These are phyloP conservation scores for Tolypocladium ovalisporum DNA, from an alignment of 2,329 filamentous ascomycete genomes.

Conservation along the genomic window DNA sequence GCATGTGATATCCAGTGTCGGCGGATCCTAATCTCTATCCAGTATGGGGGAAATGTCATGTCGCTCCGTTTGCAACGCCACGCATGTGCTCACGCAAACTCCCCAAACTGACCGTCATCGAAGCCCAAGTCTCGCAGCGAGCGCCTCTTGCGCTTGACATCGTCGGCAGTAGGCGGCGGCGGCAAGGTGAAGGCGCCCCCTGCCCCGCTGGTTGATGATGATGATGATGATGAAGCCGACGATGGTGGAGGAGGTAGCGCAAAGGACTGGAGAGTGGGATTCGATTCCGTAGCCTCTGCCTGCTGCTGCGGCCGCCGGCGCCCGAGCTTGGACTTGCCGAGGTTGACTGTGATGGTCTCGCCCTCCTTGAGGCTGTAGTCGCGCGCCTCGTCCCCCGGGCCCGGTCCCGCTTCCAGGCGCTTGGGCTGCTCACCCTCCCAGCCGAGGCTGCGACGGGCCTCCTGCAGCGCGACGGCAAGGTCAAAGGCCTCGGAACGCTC, in stretches of 20 bases:
- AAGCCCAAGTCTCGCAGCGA: slow-evolving; percentile 62
- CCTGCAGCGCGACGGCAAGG: slow-evolving; percentile 70
- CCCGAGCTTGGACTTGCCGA: slow-evolving; percentile 45
- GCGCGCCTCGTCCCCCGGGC: slow-evolving; percentile 29
- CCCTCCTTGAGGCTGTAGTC: slow-evolving; percentile 84
- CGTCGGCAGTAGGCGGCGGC: slow-evolving; percentile 53
- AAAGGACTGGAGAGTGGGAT: slow-evolving; percentile 42
- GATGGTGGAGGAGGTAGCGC: slow-evolving; percentile 62
- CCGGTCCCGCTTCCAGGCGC: slow-evolving; percentile 14
- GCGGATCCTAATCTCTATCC: not conserved
- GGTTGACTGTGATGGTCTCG: slow-evolving; percentile 76
- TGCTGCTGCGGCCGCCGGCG: slow-evolving; percentile 29
- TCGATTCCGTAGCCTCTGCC: not conserved
- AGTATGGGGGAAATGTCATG: not conserved
- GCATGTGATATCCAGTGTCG: not conserved
- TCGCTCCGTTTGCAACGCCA: not conserved
- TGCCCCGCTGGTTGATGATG: slow-evolving; percentile 5
- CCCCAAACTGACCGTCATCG: slow-evolving; percentile 80
- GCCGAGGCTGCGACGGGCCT: slow-evolving; percentile 60
- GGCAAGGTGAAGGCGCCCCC: slow-evolving; percentile 44
- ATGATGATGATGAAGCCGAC: not conserved
- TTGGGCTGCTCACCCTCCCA: slow-evolving; percentile 31
- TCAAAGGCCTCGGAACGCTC: slow-evolving; percentile 80
- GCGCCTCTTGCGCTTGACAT: slow-evolving; percentile 48
- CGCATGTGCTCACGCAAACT: slow-evolving; percentile 48